These are phyloP conservation scores for Suhomyces atakaporum DNA, from an alignment of 1,139 yeast species.

Conservation along the genomic window DNA sequence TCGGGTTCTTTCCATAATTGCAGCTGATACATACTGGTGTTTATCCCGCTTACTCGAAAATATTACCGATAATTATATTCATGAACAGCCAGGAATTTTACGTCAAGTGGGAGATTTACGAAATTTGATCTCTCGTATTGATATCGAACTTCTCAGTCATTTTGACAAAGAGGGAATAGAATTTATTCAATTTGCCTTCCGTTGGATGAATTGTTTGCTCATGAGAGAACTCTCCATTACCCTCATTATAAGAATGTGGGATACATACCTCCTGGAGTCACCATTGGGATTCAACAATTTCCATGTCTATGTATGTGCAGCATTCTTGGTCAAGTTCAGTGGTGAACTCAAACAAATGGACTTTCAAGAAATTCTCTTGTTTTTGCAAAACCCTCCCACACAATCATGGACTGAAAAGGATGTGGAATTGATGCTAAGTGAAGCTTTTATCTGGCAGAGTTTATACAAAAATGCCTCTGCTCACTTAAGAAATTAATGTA, in stretches of 20 bases:
- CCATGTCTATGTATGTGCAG: slow-evolving; percentile 98
- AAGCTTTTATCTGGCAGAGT: slow-evolving; percentile 96
- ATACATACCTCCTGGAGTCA: slow-evolving; percentile 87
- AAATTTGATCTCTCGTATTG: slow-evolving; percentile 79
- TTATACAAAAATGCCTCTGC: slow-evolving; percentile 87
- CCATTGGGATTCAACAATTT: slow-evolving; percentile 88
- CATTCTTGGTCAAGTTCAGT: slow-evolving; percentile 87
- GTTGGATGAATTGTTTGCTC: slow-evolving; percentile 98
- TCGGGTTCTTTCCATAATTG: slow-evolving; percentile 50
- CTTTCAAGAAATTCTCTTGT: slow-evolving; percentile 90
- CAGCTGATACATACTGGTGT: slow-evolving; percentile 98
- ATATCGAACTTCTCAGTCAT: slow-evolving; percentile 69
- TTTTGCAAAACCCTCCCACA: slow-evolving; percentile 88
- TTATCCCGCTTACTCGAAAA: slow-evolving; percentile 86
- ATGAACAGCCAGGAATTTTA: slow-evolving; percentile 96
- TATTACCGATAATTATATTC: slow-evolving; percentile 94
- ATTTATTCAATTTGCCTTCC: slow-evolving; percentile 89
- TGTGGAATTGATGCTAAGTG: slow-evolving; percentile 86
- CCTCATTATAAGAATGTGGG: slow-evolving; percentile 95
- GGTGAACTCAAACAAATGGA: slow-evolving; percentile 80
- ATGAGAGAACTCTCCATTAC: slow-evolving; percentile 88
- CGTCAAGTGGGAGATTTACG: slow-evolving; percentile 83
- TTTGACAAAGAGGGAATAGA: slow-evolving; percentile 80
- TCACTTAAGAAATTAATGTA: slow-evolving; percentile 49
- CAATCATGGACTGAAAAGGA: slow-evolving; percentile 84